A percentile compares a stretch with the other conserved stretches of the same genome.
phyloP scores from a whole-genome alignment of 1,139 yeast species.

The Meyerozyma athensensis region DNA sequence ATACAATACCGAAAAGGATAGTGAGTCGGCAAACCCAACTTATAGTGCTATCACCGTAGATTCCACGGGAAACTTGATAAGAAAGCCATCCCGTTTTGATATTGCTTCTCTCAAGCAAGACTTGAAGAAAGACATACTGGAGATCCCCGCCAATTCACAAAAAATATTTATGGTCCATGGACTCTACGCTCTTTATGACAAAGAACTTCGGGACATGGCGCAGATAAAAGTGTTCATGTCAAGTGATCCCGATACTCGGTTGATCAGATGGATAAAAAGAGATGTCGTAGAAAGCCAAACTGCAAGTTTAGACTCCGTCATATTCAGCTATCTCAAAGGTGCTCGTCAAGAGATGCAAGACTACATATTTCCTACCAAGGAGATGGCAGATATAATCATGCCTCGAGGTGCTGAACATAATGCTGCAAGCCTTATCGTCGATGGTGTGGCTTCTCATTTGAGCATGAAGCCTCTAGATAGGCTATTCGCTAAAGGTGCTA shows the following conservation, averaged over 20 bases:
- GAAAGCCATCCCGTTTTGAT: slow-evolving; percentile 39
- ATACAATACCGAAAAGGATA: slow-evolving; percentile 1
- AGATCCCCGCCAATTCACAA: slow-evolving; percentile 12
- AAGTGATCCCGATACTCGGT: slow-evolving; percentile 78
- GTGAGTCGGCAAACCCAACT: neutral
- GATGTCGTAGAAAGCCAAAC: slow-evolving; percentile 27
- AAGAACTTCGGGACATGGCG: slow-evolving; percentile 52
- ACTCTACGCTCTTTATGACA: slow-evolving; percentile 71
- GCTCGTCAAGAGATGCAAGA: slow-evolving; percentile 77
- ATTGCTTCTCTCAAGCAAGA: slow-evolving; percentile 22
- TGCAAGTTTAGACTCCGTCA: slow-evolving; percentile 42
- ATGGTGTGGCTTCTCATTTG: slow-evolving; percentile 51
- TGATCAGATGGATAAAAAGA: slow-evolving; percentile 66
- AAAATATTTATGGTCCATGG: slow-evolving; percentile 67
- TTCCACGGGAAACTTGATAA: slow-evolving; percentile 17
- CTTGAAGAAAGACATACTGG: slow-evolving; percentile 11
- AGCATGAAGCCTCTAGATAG: slow-evolving; percentile 29
- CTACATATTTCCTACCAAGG: slow-evolving; percentile 71
- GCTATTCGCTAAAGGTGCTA: slow-evolving; percentile 11
- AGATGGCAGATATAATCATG: slow-evolving; percentile 73
- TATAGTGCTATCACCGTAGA: slow-evolving; percentile 30
- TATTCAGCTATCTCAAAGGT: slow-evolving; percentile 56
- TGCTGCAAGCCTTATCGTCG: slow-evolving; percentile 68
- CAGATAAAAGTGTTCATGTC: slow-evolving; percentile 74
- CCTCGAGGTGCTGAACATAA: slow-evolving; percentile 67